Evolutionary conservation across 495 filamentous ascomycete species (phyloP).

Genomic region (Neurospora africana): DNA sequence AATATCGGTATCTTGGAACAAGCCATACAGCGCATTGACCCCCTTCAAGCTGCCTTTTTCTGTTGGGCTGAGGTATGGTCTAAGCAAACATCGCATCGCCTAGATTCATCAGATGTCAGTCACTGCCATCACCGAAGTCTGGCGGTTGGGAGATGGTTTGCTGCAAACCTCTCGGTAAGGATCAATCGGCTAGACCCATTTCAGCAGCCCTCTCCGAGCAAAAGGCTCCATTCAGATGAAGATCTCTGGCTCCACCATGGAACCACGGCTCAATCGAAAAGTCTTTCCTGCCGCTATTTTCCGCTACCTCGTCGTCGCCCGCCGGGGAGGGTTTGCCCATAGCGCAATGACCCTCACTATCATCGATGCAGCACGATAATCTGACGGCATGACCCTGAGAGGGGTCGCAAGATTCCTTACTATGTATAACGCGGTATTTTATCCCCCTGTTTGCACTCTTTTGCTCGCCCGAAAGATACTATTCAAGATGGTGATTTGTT

Average conservation of each 20-base stretch:
- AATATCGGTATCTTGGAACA: not conserved
- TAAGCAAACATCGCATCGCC: not conserved
- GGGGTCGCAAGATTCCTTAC: not conserved
- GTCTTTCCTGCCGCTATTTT: conserved; percentile 12
- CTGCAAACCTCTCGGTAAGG: conserved; percentile 17
- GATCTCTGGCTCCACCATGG: conserved; percentile 26
- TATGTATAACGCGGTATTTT: not conserved
- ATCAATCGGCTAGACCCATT: conserved; percentile 23
- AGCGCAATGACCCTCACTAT: conserved; percentile 3
- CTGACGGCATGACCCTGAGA: conserved; percentile 4
- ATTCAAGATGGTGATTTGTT: not conserved
- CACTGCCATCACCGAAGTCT: not conserved
- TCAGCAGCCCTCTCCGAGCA: conserved; percentile 27
- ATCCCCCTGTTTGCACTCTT: not conserved
- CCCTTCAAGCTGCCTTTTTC: not conserved
- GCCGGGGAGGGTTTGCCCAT: not conserved
- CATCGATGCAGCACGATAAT: conserved; percentile 19
- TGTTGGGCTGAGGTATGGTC: not conserved
- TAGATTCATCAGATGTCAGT: not conserved
- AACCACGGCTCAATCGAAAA: conserved; percentile 17
- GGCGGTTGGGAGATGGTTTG: conserved; percentile 8
- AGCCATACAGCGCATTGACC: not conserved
- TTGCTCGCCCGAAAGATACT: not conserved
- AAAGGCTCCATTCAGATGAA: conserved; percentile 26
- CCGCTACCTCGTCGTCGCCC: conserved; percentile 11